Base-by-base conservation (phyloP, 805 yeast genomes). In the Ogataea glucozyma region DNA sequence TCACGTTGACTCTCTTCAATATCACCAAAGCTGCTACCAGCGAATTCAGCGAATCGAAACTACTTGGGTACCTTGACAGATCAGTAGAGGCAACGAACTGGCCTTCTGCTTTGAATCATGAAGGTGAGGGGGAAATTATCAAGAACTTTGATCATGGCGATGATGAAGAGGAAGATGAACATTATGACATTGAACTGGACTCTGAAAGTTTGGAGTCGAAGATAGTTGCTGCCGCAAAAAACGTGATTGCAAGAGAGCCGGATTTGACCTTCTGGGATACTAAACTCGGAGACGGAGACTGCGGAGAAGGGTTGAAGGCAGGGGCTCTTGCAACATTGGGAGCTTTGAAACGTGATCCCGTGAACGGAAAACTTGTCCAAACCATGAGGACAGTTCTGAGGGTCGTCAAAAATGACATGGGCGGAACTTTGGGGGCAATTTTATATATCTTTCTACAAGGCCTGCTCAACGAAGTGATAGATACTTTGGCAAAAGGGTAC, bases 201-300 rank as follows among this genome's bases (percentile, higher is more conserved):
- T 53, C 54, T 2, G 43, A 26, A 10, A 2, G 29, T 3, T 22
- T 57, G 17, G 41, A 52, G 4, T 21, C 23, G 1, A 46, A 61
- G 5, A 46, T 64, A 14, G 48, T 43, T 11, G 52, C 50, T 21
- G 70, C 65, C 2, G 60, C 65, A 2, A 38, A 52, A 14, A 64
- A 61, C 14, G 52, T 67, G 6, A 61, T 66, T 38, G 46, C 49
- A 3, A 61, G 47, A 31, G 70, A 67, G 41, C 69, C 69, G 3
- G 64, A 62, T 14, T 52, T 67, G 40, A 68, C 73, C 13, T 60
- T 58, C 18, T 68, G 70, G 69, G 73, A 68, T 45, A 68, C 73
- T 18, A 58, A 62, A 44, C 63, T 66, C 65, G 72, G 73, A n/a
- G 73, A 68, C 46, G 73, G 73, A 11, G 73, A 68, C 40, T 68